Conservation (phyloP, 2,329 filamentous ascomycete species). For the Balansia obtecta region DNA sequence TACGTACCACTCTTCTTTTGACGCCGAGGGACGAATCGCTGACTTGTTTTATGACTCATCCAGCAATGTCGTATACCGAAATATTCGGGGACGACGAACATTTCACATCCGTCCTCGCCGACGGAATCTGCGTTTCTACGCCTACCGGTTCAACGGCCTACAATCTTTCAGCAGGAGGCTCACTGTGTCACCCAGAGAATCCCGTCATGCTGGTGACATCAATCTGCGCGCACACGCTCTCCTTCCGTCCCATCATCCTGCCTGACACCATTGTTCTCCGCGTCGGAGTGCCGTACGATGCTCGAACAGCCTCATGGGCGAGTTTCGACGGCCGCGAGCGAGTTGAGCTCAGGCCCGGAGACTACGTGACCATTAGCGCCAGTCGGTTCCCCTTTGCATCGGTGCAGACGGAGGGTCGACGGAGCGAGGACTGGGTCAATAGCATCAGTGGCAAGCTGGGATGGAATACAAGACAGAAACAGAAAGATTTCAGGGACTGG, state of each 20-base stretch:
- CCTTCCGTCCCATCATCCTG: conserved; percentile 90
- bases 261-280: conserved; percentile 92
- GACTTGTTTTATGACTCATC: background rate
- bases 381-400: conserved; percentile 70
- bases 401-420: conserved; percentile 55
- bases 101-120: conserved; percentile 85
- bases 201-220: conserved; percentile 90
- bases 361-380: conserved; percentile 77
- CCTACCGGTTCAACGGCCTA: conserved; percentile 93
- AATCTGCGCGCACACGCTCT: conserved; percentile 89
- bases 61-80: conserved; percentile 83
- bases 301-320: conserved; percentile 84
- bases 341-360: conserved; percentile 63
- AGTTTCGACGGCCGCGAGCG: conserved; percentile 92
- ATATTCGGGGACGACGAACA: conserved; percentile 92
- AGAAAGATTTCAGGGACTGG: conserved; percentile 49
- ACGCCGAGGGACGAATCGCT: too few species aligned
- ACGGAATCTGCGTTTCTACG: conserved; percentile 87
- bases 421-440: conserved; percentile 71
- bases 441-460: conserved; percentile 68
- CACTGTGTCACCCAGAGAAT: conserved; percentile 89
- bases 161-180: conserved; percentile 90
- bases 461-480: conserved; percentile 70
- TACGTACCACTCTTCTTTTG: too few species aligned
- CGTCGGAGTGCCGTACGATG: conserved; percentile 88